Percentiles rank a stretch among this genome's conserved stretches.
phyloP scores from a whole-genome alignment of 371 early-diverging fungal genomes.

The Haplosporangium sp. region DNA sequence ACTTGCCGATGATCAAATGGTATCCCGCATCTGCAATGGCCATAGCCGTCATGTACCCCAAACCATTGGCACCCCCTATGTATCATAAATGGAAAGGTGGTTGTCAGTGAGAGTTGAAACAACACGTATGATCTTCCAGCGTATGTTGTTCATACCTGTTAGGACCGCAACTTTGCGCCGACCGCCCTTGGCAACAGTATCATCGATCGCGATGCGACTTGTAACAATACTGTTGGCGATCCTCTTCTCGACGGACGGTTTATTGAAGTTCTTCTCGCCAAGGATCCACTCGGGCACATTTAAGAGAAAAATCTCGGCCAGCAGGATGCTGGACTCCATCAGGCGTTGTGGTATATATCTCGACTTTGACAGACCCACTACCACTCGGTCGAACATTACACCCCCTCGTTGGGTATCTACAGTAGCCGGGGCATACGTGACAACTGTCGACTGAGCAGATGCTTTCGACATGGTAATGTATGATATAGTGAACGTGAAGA shows the following conservation, averaged over 20 bases:
- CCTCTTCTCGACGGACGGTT: conserved; percentile 31
- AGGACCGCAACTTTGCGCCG: conserved; percentile 40
- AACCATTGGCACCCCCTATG: conserved; percentile 40
- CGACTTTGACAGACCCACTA: conserved; percentile 22
- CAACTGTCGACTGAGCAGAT: background rate
- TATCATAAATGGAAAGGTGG: background rate
- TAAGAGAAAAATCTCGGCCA: conserved; percentile 29
- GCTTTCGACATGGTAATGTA: too few species aligned
- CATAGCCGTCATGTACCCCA: conserved; percentile 41
- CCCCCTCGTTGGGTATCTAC: conserved; percentile 36
- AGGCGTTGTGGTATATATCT: conserved; percentile 40
- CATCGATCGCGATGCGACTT: conserved; percentile 14
- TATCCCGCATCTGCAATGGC: conserved; percentile 49
- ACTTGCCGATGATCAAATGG: conserved; percentile 48
- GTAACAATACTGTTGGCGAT: conserved; percentile 32
- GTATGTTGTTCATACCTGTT: conserved; percentile 16
- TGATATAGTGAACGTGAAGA: background rate
- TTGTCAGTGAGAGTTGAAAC: background rate
- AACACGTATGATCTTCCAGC: too few species aligned
- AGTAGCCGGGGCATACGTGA: conserved; percentile 22
- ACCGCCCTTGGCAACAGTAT: conserved; percentile 30
- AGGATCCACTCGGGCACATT: conserved; percentile 50
- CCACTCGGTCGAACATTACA: conserved; percentile 23
- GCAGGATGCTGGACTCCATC: conserved; percentile 21
- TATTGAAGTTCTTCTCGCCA: conserved; percentile 12